Base-by-base conservation (phyloP, 139 green algal species). In the Coelastrella sp. region DNA sequence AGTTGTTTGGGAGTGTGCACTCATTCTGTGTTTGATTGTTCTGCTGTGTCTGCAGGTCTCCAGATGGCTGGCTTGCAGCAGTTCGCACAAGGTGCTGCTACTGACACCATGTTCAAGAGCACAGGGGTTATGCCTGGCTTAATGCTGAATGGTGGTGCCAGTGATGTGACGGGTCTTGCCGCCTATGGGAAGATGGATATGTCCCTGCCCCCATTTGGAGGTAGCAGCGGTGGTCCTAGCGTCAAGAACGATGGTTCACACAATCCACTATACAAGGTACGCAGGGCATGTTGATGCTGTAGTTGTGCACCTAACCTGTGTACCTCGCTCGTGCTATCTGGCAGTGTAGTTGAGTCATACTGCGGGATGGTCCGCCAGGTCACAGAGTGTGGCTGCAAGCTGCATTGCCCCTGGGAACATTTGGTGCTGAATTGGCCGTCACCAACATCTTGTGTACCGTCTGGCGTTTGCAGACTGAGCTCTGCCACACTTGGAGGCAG, bases 401-500 rank as follows among this genome's bases (percentile, higher is more conserved):
- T 47, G 32, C 32, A 47, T 47, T 47, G 32, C 32, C 32, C 32
- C 32, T 47, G 32, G 32, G 32, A 47, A 47, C 32, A 47, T 47
- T 47, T 47, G 32, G 32, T 47, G 32, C 32, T 47, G 32, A 47
- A 47, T 47, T 47, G 32, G 32, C 32, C 32, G 32, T 47, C 32
- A 47, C 32, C 32, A 47, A 47, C 32, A 47, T 47, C 32, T 47
- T 47, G 32, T 47, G 32, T 47, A 47, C 6, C 71, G 7, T 77
- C 17, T 77, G 16, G 13, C 14, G 32, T 65, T 13, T 94, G 91
- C 94, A 99, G 97, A 99, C 97, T 65, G 97, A 99, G 94, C 93
- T 99, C 84, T 99, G 97, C 92, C 94, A 95, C 64, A 94, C 94
- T 54, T 99, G 97, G 97, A 73, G 95, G 59, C 95, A 98, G 85